Evolutionary conservation across 2,329 filamentous ascomycete species (phyloP).

Genomic region (Ophiocordyceps sinensis): DNA sequence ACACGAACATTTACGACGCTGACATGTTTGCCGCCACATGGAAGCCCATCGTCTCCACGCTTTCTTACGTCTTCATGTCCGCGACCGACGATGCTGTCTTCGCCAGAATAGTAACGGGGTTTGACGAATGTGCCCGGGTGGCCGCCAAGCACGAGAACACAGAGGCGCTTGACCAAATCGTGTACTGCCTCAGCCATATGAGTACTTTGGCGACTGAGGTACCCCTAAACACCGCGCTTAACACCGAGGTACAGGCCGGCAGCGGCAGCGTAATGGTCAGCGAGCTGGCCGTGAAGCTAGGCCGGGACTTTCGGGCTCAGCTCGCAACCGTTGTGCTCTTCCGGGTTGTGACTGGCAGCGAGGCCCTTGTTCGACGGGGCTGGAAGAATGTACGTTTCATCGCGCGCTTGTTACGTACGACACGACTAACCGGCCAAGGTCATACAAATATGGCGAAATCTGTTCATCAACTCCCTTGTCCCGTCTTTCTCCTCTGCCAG

Average conservation of each 20-base stretch:
- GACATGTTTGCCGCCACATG: slow-evolving; percentile 97
- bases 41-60: slow-evolving; percentile 84
- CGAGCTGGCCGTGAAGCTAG: slow-evolving; percentile 90
- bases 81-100: slow-evolving; percentile 95
- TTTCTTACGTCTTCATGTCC: slow-evolving; percentile 98
- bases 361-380: slow-evolving; percentile 58
- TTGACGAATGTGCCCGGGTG: slow-evolving; percentile 90
- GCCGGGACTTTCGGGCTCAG: slow-evolving; percentile 84
- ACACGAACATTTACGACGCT: slow-evolving; percentile 90
- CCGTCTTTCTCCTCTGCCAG: slow-evolving; percentile 58
- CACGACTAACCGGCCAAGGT: slow-evolving; percentile 35
- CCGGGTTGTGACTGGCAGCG: slow-evolving; percentile 75
- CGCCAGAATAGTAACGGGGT: slow-evolving; percentile 81
- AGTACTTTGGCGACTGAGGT: slow-evolving; percentile 68
- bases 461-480: slow-evolving; percentile 90
- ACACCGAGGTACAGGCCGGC: slow-evolving; percentile 87
- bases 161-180: slow-evolving; percentile 83
- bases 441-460: slow-evolving; percentile 81
- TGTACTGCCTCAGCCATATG: slow-evolving; percentile 81
- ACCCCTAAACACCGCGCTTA: slow-evolving; percentile 71
- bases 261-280: slow-evolving; percentile 97
- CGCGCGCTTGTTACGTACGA: too few relatives aligned
- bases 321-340: slow-evolving; percentile 92
- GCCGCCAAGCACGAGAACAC: slow-evolving; percentile 70
- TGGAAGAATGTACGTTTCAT: slow-evolving; percentile 60